These are phyloP conservation scores for Lunularia cruciata DNA, from an alignment of 225 moss, liverwort and hornwort species.

Conservation along the genomic window DNA sequence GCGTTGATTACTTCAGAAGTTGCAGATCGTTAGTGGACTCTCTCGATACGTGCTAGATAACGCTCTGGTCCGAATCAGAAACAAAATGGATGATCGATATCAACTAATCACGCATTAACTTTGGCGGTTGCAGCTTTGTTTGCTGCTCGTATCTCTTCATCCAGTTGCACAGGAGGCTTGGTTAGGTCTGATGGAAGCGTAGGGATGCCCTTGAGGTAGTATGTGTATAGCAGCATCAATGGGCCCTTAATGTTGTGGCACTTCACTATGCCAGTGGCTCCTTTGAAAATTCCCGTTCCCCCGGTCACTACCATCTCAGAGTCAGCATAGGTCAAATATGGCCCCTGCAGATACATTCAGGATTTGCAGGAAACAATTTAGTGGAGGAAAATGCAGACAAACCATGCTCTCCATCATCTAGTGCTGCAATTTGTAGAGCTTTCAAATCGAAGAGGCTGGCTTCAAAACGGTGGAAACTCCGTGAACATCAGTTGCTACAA, in stretches of 20 bases:
- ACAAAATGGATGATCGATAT: too few relatives aligned
- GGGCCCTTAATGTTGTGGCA: conserved; percentile 29
- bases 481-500: too few relatives aligned
- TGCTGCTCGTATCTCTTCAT: background rate
- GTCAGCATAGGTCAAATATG: conserved; percentile 22
- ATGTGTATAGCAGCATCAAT: conserved; percentile 32
- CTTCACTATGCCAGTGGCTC: conserved; percentile 40
- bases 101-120: conserved; percentile 7
- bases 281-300: conserved; percentile 44
- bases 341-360: conserved; percentile 22
- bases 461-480: too few relatives aligned
- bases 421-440: background rate
- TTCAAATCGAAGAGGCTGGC: background rate
- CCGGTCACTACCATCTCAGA: conserved; percentile 44
- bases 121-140: background rate
- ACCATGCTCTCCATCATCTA: background rate
- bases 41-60: too few relatives aligned
- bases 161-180: background rate
- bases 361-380: background rate
- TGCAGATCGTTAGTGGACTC: too few relatives aligned
- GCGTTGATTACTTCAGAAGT: too few relatives aligned
- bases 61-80: too few relatives aligned
- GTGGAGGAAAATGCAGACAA: background rate
- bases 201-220: conserved; percentile 33
- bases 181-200: conserved; percentile 39